Evolutionary conservation across 2,329 filamentous ascomycete species (phyloP), one percentile per base, ranked within the genome.

Genomic region (Celoporthe dispersa): DNA sequence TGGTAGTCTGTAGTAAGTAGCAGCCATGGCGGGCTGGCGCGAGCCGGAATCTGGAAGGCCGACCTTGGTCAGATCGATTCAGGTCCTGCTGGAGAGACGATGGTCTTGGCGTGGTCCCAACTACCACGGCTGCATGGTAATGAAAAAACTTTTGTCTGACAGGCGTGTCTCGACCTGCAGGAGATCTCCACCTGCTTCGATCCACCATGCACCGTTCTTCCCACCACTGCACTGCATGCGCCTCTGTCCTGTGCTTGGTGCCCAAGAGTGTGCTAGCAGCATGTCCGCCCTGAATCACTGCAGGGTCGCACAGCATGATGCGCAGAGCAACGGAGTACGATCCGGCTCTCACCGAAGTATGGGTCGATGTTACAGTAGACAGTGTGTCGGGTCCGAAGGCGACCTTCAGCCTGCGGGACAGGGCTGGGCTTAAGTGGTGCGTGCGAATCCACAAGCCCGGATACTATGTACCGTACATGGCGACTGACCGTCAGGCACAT

Each of bases 311-410:
- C 25, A 57, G 28, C 53, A 57, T 48, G 2, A n/a, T 48, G 53
- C 28, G 25, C 12, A 19, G 28, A 57, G 53, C 28, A 31, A 33
- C 25, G 4, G 53, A 31, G 14, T 16, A 31, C 53, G 53, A 57
- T 19, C 53, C 53, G 53, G 53, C 53, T 31, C 53, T 8, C 25
- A 31, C 53, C 53, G 53, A 57, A 31, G 28, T 57, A 57, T 57
- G 53, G 53, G 53, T 31, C 53, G 3, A 31, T 57, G 53, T 57
- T 57, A 57, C 53, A 57, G 53, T 57, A 28, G 53, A 57, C 53
- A 57, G 53, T 57, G 25, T 57, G 53, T 57, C 53, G 53, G 53
- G 25, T 57, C 25, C 14, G 53, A 57, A 7, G 14, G 19, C 7
- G 22, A 19, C 12, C 11, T 57, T 57, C 28, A 57, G 28, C 53